phyloP scores from a whole-genome alignment of 371 early-diverging fungal species.

The Polyrhizophydium stewartii region DNA sequence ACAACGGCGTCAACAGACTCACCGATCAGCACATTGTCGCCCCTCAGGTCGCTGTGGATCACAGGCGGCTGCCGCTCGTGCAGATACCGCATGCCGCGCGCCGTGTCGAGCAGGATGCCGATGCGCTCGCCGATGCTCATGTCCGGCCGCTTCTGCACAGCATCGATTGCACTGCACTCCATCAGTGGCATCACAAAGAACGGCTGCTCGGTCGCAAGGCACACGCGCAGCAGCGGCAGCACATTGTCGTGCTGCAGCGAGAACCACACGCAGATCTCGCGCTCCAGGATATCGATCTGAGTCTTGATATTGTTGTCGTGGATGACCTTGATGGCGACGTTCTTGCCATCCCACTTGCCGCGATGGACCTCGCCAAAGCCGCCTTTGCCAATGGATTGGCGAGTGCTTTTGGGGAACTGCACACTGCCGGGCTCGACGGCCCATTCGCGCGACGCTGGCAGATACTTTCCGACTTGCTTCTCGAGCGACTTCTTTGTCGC shows the following conservation, averaged over 20 bases:
- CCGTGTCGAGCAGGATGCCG: background rate
- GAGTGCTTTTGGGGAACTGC: too few species aligned
- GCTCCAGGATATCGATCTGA: background rate
- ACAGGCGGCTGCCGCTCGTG: constrained; percentile 9
- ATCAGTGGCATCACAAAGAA: background rate
- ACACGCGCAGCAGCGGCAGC: background rate
- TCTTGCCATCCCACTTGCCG: background rate
- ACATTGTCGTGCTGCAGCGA: background rate
- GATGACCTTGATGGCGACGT: background rate
- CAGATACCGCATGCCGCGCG: constrained; percentile 8
- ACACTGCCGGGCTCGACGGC: too few species aligned
- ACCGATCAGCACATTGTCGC: constrained; percentile 29
- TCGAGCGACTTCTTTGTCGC: too few species aligned
- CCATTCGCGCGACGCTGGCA: too few species aligned
- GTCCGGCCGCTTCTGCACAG: too few species aligned
- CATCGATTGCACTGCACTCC: background rate
- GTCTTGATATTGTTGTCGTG: background rate
- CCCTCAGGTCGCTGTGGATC: constrained; percentile 34
- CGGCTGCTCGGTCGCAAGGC: background rate
- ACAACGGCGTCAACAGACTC: too few species aligned
- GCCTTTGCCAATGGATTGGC: background rate
- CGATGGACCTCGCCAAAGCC: background rate
- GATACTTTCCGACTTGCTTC: too few species aligned
- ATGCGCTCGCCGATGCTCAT: too few species aligned
- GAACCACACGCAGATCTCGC: background rate